Percentiles rank a stretch among this genome's conserved stretches.
Evolutionary conservation across 176 grass and related monocot genomes (phyloP).

Genomic region (Zea mays): DNA sequence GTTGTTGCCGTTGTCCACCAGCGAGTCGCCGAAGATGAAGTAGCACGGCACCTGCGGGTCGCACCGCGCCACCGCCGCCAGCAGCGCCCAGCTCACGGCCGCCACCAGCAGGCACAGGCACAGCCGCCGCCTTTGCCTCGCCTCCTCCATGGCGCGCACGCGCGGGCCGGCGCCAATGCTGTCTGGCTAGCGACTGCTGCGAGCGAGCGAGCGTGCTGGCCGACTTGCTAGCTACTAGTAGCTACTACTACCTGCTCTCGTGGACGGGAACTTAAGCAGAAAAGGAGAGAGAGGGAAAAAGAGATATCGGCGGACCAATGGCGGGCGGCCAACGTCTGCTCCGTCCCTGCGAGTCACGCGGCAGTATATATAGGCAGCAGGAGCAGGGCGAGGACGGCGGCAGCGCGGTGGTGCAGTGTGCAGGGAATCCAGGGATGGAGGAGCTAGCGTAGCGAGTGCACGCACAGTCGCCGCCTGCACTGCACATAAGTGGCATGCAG

Average conservation of each 20-base stretch:
- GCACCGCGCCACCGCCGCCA: constrained; percentile 42
- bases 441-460: too few relatives aligned
- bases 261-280: too few relatives aligned
- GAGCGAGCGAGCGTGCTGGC: background rate
- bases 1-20: constrained; percentile 99
- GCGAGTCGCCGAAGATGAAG: constrained; percentile 98
- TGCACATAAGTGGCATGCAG: background rate
- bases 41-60: constrained; percentile 91
- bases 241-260: too few relatives aligned
- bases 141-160: constrained; percentile 30
- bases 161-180: background rate
- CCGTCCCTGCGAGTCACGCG: constrained; percentile 2
- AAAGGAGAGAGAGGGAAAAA: background rate
- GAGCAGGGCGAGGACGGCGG: background rate
- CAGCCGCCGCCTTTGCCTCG: constrained; percentile 6
- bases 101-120: constrained; percentile 3
- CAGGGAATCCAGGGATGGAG: background rate
- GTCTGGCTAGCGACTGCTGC: background rate
- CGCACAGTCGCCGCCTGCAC: background rate
- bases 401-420: background rate
- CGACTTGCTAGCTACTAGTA: too few relatives aligned
- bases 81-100: constrained; percentile 25
- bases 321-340: background rate
- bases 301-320: background rate
- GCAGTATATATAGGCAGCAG: constrained; percentile 36